These are phyloP conservation scores for Blepharisma japonicum DNA, from an alignment of 73 alveolate genomes.

Conservation along the genomic window DNA sequence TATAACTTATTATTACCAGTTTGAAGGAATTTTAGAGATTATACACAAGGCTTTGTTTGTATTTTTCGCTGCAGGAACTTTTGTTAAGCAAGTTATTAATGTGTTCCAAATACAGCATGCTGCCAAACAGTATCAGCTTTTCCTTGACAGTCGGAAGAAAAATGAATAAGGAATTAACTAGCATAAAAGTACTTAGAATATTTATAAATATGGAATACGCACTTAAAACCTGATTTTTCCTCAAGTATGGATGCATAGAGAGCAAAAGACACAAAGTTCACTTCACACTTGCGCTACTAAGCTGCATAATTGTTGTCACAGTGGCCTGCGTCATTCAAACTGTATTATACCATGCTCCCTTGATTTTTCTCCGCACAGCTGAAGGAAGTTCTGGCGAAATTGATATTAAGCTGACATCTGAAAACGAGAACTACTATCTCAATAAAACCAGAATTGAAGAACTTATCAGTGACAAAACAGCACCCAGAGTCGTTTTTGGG, in stretches of 20 bases:
- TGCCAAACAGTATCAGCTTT: background rate
- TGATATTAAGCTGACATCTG: conserved; percentile 47
- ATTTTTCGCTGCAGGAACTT: background rate
- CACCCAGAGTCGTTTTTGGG: conserved; percentile 37
- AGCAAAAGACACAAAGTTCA: conserved; percentile 66
- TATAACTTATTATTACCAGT: background rate
- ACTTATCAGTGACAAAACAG: background rate
- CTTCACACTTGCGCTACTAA: conserved; percentile 71
- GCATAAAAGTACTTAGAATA: too few relatives aligned
- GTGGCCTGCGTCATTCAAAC: conserved; percentile 65
- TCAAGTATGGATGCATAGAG: conserved; percentile 46
- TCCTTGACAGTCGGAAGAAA: background rate
- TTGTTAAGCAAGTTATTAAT: background rate
- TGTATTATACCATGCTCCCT: conserved; percentile 78
- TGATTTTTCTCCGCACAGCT: conserved; percentile 68
- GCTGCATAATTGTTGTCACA: conserved; percentile 69
- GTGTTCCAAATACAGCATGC: conserved; percentile 2
- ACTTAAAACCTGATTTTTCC: conserved; percentile 16
- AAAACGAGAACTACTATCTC: background rate
- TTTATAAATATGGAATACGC: too few relatives aligned
- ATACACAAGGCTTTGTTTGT: background rate
- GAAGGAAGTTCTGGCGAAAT: conserved; percentile 63
- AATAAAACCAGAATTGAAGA: background rate
- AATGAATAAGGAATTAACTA: too few relatives aligned
- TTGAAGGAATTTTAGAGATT: background rate